phyloP scores from a whole-genome alignment of 2,329 filamentous ascomycete genomes.

The Alternaria brassicicola region DNA sequence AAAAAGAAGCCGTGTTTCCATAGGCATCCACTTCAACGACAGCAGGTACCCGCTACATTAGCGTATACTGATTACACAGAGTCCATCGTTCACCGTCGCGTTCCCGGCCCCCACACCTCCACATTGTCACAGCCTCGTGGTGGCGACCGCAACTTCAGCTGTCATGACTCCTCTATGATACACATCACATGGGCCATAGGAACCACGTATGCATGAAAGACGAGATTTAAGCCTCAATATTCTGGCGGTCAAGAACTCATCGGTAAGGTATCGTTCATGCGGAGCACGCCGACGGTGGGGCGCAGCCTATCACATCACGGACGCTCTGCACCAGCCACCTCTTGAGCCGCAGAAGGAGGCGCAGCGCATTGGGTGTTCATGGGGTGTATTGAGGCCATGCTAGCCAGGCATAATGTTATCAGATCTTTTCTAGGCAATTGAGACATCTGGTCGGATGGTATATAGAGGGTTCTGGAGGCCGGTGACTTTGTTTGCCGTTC shows the following conservation, averaged over 20 bases:
- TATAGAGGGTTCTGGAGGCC: conserved; percentile 14
- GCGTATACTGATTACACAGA: background rate
- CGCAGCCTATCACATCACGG: conserved; percentile 18
- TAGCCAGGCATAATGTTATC: conserved; percentile 7
- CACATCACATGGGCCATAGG: conserved; percentile 14
- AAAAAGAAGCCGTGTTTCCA: background rate
- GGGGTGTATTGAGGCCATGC: conserved; percentile 12
- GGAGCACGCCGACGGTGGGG: conserved; percentile 4
- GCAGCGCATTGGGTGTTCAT: conserved; percentile 8
- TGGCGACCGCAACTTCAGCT: conserved; percentile 23
- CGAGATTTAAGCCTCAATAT: conserved; percentile 13
- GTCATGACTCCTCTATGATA: conserved; percentile 15
- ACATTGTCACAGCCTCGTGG: conserved; percentile 22
- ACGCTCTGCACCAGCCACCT: conserved; percentile 15
- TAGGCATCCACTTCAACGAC: conserved; percentile 12
- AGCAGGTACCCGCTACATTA: conserved; percentile 10
- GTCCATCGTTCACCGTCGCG: conserved; percentile 4
- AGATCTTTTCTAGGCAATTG: conserved; percentile 15
- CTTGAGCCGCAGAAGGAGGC: conserved; percentile 15
- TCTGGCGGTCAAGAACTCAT: conserved; percentile 12
- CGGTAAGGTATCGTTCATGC: conserved; percentile 18
- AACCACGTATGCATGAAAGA: background rate
- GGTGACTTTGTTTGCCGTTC: background rate
- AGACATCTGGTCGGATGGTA: conserved; percentile 19
- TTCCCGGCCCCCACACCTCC: conserved; percentile 18